These are phyloP conservation scores for Tardiomyces digboiensis DNA, from an alignment of 1,139 yeast species.

Conservation along the genomic window DNA sequence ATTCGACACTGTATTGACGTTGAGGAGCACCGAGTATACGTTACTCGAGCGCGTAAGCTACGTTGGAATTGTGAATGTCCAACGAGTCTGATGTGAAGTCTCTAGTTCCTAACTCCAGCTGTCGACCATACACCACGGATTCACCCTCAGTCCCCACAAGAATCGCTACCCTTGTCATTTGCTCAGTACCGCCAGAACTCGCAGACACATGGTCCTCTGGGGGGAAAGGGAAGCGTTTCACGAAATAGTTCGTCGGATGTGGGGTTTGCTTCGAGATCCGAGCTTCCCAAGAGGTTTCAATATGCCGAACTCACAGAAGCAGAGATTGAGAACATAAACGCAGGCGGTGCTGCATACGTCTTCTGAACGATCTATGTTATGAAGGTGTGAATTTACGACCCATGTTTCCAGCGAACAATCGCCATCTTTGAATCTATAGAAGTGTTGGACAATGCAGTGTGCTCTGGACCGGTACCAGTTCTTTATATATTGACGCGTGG, in stretches of 20 bases:
- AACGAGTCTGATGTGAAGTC: no score
- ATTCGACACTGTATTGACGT: no score
- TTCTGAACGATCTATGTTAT: slow-evolving; percentile 13
- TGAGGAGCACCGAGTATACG: no score
- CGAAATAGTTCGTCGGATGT: slow-evolving; percentile 28
- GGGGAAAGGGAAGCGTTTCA: slow-evolving; percentile 14
- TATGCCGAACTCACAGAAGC: slow-evolving; percentile 47
- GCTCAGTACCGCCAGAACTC: slow-evolving; percentile 30
- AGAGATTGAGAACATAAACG: slow-evolving; percentile 66
- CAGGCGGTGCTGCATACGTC: slow-evolving; percentile 60
- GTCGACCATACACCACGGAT: slow-evolving; percentile 34
- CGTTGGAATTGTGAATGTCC: no score
- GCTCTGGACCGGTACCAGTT: no score
- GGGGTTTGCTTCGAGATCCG: slow-evolving; percentile 47
- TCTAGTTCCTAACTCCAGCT: slow-evolving; percentile 7
- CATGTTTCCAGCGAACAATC: no score
- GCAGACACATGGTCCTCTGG: slow-evolving; percentile 31
- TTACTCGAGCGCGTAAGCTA: no score
- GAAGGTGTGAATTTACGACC: no score
- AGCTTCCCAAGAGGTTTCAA: slow-evolving; percentile 63
- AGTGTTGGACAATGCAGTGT: no score
- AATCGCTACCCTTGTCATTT: slow-evolving; percentile 36
- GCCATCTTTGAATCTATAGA: no score
- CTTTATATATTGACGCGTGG: no score
- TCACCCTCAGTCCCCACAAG: slow-evolving; percentile 39